phyloP scores from a whole-genome alignment of 2,329 filamentous ascomycete genomes.

The Bipolaris sorokiniana region DNA sequence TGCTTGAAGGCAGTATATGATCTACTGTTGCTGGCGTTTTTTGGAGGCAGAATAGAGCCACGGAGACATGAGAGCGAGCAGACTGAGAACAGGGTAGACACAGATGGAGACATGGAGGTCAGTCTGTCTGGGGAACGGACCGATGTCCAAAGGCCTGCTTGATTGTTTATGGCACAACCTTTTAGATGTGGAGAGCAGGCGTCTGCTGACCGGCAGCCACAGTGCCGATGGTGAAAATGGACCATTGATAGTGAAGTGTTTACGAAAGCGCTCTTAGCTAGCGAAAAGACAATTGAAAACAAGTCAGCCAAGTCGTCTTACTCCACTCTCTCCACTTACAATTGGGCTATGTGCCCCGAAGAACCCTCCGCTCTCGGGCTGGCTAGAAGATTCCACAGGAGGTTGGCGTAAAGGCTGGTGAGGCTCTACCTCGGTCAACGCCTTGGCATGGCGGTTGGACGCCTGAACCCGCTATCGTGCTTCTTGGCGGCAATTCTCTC shows the following conservation, averaged over 20 bases:
- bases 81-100: slow-evolving; percentile 1
- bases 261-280: neutral
- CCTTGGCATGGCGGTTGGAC: neutral
- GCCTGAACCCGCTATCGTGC: neutral
- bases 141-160: slow-evolving; percentile 2
- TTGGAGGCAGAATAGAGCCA: slow-evolving; percentile 37
- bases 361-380: neutral
- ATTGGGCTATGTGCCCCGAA: neutral
- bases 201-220: neutral
- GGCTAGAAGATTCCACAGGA: neutral
- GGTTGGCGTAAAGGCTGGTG: neutral
- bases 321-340: neutral
- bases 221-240: neutral
- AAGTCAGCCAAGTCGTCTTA: neutral
- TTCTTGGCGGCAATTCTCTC: neutral
- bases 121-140: neutral
- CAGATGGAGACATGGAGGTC: neutral
- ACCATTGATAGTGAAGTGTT: neutral
- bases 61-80: slow-evolving; percentile 12
- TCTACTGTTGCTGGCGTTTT: slow-evolving; percentile 43
- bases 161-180: neutral
- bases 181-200: neutral
- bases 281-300: neutral
- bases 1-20: slow-evolving; percentile 47
- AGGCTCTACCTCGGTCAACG: slow-evolving; percentile 11